Percentiles rank a stretch among this genome's conserved stretches.
Evolutionary conservation across 2,329 filamentous ascomycete genomes (phyloP).

Genomic region (Torrubiella hemipterigena): DNA sequence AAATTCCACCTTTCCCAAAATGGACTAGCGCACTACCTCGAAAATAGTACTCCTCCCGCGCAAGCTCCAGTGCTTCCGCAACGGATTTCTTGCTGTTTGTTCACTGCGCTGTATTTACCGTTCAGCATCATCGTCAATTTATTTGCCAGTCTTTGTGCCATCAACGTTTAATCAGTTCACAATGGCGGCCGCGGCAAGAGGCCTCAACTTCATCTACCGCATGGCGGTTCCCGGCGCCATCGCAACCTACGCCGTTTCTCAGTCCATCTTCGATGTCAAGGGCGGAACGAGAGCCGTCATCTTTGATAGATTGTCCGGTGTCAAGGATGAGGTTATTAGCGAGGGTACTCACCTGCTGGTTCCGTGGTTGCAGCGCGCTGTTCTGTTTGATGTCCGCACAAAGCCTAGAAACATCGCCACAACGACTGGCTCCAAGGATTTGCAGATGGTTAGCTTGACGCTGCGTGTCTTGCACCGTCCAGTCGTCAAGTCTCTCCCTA

Average conservation of each 20-base stretch:
- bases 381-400: slow-evolving; percentile 94
- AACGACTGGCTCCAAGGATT: slow-evolving; percentile 94
- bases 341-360: slow-evolving; percentile 96
- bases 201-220: slow-evolving; percentile 50
- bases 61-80: slow-evolving; percentile 4
- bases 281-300: slow-evolving; percentile 93
- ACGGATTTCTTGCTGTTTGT: neutral
- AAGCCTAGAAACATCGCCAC: slow-evolving; percentile 96
- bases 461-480: slow-evolving; percentile 90
- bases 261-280: slow-evolving; percentile 92
- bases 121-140: neutral
- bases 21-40: slow-evolving; percentile 3
- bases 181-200: slow-evolving; percentile 45
- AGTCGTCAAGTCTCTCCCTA: slow-evolving; percentile 82
- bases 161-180: slow-evolving; percentile 6
- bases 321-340: slow-evolving; percentile 84
- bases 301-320: slow-evolving; percentile 86
- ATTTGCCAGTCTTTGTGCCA: neutral
- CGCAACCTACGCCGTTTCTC: slow-evolving; percentile 55
- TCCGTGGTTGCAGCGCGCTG: slow-evolving; percentile 88
- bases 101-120: no score
- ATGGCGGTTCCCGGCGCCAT: slow-evolving; percentile 63
- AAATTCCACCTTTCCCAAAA: slow-evolving; percentile 5
- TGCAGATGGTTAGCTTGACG: slow-evolving; percentile 99
- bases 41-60: neutral